Evolutionary conservation across 176 grass and related monocot genomes (phyloP), one percentile per base, ranked within the genome.

Genomic region (Oryza meridionalis): DNA sequence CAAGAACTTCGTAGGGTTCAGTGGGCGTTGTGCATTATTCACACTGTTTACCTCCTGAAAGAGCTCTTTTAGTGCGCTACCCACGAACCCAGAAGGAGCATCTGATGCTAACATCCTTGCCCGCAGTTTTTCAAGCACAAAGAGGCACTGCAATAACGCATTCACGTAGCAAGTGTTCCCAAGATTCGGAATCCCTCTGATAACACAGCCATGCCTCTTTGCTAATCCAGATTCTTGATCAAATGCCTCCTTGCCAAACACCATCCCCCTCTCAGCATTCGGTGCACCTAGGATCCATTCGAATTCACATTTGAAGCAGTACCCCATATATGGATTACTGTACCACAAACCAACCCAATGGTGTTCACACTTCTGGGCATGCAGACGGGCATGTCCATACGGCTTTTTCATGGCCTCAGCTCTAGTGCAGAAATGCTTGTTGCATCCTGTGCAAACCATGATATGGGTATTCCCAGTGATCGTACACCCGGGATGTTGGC

Each of bases 131-230:
- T 86, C 76, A 69, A 98, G 88, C 21, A 75, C 82, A 64, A 98
- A 87, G 76, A 98, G 87, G 84, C 94, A 95, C 88, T 98, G 96
- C 80, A 98, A 61, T 25, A 90, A 40, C 17, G 93, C 88, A 79
- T 93, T 98, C 72, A 95, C 37, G 80, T 92, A 98, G 73, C 96
- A 98, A n/a, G 91, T 98, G 69, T 81, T 85, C 8, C 89, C 87
- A 16, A 74, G 35, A 70, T 98, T 98, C 4, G 89, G 83, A 11
- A 98, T 88, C 80, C 93, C 89, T 86, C 80, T 89, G 40, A 95
- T 84, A 62, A 9, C 21, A n/a, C 58, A 62, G 58, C 7, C 58
- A 62, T 62, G 21, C 4, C 17, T n/a, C 58, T 62, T 72, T 44
- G 61, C 82, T 29, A 73, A 67, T 5, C 15, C 44, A 63, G 26